Conservation (phyloP, 257 asterid species). For the Linderniella brevidens region DNA sequence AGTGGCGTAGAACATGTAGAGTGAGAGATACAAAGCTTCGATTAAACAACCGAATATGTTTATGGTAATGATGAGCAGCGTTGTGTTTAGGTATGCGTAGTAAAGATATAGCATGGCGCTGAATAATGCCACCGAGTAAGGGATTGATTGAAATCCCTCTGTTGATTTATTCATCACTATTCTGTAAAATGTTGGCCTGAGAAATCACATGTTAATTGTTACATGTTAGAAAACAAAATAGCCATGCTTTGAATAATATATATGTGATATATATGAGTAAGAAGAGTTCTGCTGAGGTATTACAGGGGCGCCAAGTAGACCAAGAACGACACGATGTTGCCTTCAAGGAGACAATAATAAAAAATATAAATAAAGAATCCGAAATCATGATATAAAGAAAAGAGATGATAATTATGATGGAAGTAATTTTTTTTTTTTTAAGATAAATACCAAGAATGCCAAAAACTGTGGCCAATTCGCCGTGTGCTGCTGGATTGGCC, state of each 20-base stretch:
- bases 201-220: not conserved
- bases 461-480: no score
- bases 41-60: not conserved
- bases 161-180: slow-evolving; percentile 3
- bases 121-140: not conserved
- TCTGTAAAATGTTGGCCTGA: slow-evolving; percentile 6
- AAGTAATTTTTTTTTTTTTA: no score
- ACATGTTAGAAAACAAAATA: not conserved
- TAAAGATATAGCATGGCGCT: slow-evolving; percentile 2
- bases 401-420: no score
- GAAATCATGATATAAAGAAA: no score
- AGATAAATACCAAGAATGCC: no score
- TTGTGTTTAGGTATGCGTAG: not conserved
- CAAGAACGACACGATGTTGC: slow-evolving; percentile 3
- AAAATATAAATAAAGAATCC: no score
- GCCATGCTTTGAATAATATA: not conserved
- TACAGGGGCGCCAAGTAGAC: not conserved
- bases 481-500: no score
- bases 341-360: not conserved
- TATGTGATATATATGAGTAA: not conserved
- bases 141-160: not conserved
- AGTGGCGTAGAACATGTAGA: not conserved
- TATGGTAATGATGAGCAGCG: not conserved
- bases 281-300: not conserved
- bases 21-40: not conserved